phyloP scores from a whole-genome alignment of 2,329 filamentous ascomycete species.

The Ceratocystis cacaofunesta region DNA sequence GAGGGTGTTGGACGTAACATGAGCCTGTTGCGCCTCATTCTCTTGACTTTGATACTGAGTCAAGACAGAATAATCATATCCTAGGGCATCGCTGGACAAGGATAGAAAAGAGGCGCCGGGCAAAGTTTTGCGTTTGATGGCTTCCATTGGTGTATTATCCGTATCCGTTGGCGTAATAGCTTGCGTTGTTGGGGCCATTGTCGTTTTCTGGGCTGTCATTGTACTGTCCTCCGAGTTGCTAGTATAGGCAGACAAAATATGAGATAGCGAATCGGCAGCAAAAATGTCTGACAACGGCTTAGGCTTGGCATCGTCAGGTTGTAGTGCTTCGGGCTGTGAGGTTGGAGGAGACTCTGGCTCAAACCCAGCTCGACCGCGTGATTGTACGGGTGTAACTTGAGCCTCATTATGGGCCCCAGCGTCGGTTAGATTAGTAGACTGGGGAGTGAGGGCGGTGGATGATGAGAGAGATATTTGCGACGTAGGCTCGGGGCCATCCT shows the following conservation, averaged over 20 bases:
- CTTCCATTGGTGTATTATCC: slow-evolving; percentile 18
- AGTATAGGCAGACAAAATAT: slow-evolving; percentile 41
- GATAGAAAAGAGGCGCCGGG: background rate
- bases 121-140: slow-evolving; percentile 16
- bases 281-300: slow-evolving; percentile 22
- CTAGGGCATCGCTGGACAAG: background rate
- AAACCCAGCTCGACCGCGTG: background rate
- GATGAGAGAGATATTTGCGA: background rate
- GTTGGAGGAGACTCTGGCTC: background rate
- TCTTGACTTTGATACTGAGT: slow-evolving; percentile 13
- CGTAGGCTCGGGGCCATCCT: background rate
- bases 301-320: slow-evolving; percentile 12
- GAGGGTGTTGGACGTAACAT: slow-evolving; percentile 11
- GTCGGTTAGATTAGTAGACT: background rate
- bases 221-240: slow-evolving; percentile 28
- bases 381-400: background rate
- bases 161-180: slow-evolving; percentile 18
- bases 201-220: background rate
- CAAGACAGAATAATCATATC: slow-evolving; percentile 12
- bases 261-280: slow-evolving; percentile 37
- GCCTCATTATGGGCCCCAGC: background rate
- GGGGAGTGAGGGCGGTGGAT: slow-evolving; percentile 16
- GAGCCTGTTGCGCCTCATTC: slow-evolving; percentile 11
- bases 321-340: background rate
- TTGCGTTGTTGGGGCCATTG: background rate